Evolutionary conservation across 1,139 yeast species (phyloP).

Genomic region (Meyerozyma sp.): DNA sequence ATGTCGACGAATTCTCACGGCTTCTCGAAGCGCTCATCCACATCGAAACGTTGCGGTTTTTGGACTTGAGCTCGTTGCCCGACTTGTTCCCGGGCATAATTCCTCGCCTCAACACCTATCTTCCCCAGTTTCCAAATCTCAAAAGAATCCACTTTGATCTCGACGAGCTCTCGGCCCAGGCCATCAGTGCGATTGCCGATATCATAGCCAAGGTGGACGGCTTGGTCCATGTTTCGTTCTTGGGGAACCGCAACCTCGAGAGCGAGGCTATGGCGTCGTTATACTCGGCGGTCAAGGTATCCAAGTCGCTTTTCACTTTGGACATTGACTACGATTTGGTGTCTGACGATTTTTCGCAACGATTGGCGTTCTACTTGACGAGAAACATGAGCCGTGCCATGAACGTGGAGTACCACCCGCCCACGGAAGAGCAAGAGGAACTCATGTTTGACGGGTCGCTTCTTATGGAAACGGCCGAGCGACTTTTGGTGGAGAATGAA

Average conservation of each 20-base stretch:
- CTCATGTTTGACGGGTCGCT: constrained; percentile 45
- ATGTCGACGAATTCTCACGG: constrained; percentile 50
- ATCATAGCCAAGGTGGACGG: constrained; percentile 63
- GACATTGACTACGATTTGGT: constrained; percentile 69
- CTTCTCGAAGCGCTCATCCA: constrained; percentile 47
- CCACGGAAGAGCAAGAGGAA: constrained; percentile 31
- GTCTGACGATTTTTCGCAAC: constrained; percentile 66
- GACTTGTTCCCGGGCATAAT: constrained; percentile 68
- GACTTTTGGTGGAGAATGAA: constrained; percentile 18
- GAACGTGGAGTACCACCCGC: constrained; percentile 27
- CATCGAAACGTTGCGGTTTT: constrained; percentile 55
- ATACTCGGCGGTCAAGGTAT: constrained; percentile 64
- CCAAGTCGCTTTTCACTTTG: constrained; percentile 59
- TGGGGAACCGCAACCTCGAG: constrained; percentile 57
- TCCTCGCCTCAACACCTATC: constrained; percentile 51
- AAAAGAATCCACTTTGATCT: constrained; percentile 75
- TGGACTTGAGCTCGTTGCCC: constrained; percentile 75
- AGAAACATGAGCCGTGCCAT: constrained; percentile 69
- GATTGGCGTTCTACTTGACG: constrained; percentile 78
- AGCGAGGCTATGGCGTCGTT: constrained; percentile 60
- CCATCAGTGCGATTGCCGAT: constrained; percentile 63
- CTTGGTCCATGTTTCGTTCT: constrained; percentile 71
- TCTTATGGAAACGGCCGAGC: constrained; percentile 21
- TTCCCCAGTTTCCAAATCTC: constrained; percentile 63
- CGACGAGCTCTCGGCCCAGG: constrained; percentile 58